Base-by-base conservation (phyloP, 306 rosid genomes). In the Trifolium pratense region DNA sequence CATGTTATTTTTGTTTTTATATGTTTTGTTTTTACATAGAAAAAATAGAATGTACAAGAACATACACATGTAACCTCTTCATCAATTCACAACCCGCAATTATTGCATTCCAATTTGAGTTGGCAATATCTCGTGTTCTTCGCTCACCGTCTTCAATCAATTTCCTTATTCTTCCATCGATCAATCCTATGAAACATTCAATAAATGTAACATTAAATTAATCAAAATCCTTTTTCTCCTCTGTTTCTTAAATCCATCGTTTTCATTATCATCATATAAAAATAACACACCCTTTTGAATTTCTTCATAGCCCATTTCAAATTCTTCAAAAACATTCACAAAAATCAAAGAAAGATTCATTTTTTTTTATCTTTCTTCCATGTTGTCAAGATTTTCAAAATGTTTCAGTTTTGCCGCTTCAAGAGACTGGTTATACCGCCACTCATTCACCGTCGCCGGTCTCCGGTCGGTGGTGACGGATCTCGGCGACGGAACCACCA, bases 331-430 rank as follows among this genome's bases (percentile, higher is more conserved):
- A 18, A 21, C 20, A 1, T n/a, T 69, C 57, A 15, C 45, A 53
- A 25, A 15, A 10, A 0, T 55, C 58, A 55, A 0, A 9, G 2
- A 36, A 75, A 71, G 68, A 42, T 71, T 43, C 68, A 6, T 10
- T 52, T 12, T 16, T n/a, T 21, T 26, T 14, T 3, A 7, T 59
- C 4, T 1, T 16, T 12, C 8, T 15, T 5, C 61, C 6, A 73
- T 84, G 80, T 56, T 73, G 40, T 74, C 87, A 0, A 88, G 64
- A 17, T 16, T 86, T 17, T 32, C 83, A 0, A 77, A 46, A 73
- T 73, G 83, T 64, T 39, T 91, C 65, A 91, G 93, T 74, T 84
- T 87, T 68, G 86, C 94, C 2, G 85, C 91, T 21, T 85, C 87
- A 10, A 48, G 85, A 53, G 89, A 91, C 48, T 87, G 89, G 87